These are phyloP conservation scores for Exophiala aquamarina DNA, from an alignment of 2,329 filamentous ascomycete species.

Conservation along the genomic window DNA sequence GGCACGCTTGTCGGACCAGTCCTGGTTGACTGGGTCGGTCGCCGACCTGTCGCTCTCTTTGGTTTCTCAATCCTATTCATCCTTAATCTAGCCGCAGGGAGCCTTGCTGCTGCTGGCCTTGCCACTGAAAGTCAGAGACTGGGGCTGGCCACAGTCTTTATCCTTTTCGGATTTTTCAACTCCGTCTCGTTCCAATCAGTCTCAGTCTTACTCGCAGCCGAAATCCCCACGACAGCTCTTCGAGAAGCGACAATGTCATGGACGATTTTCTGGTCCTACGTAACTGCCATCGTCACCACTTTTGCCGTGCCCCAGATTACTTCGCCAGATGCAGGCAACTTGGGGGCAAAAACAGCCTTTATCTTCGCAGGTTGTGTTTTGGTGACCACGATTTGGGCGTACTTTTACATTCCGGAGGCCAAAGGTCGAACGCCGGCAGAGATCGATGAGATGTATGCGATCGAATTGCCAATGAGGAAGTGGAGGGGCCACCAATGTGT, in stretches of 20 bases:
- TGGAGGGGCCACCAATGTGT: no score
- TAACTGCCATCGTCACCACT: conserved; percentile 39
- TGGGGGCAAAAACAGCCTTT: conserved; percentile 31
- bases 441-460: conserved; percentile 37
- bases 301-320: conserved; percentile 40
- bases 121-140: no score
- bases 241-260: conserved; percentile 46
- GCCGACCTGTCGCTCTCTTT: no score
- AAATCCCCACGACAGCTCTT: conserved; percentile 42
- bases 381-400: conserved; percentile 24
- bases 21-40: no score
- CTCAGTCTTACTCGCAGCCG: conserved; percentile 38
- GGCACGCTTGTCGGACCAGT: no score
- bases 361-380: conserved; percentile 30
- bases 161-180: no score
- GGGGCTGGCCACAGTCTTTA: no score
- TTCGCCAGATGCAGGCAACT: conserved; percentile 23
- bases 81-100: no score
- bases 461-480: conserved; percentile 23
- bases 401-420: conserved; percentile 29
- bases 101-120: no score
- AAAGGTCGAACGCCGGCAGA: conserved; percentile 28
- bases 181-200: conserved; percentile 22
- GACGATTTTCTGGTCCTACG: conserved; percentile 38
- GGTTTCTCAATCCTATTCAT: no score